Evolutionary conservation across 805 yeast genomes (phyloP).

Genomic region (Kluyveromyces siamensis): DNA sequence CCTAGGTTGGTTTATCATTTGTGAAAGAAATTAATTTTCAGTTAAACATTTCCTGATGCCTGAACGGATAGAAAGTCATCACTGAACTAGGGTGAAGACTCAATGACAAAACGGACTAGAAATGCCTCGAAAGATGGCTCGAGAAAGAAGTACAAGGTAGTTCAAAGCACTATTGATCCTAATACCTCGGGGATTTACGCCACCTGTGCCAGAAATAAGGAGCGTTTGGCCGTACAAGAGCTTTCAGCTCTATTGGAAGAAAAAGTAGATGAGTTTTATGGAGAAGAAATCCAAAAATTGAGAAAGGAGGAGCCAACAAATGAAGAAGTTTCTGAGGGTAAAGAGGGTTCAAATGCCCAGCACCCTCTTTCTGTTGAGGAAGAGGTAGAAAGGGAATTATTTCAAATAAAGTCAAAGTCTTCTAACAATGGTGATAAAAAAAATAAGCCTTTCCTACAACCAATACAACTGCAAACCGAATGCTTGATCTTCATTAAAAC

Average conservation of each 20-base stretch:
- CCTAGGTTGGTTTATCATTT: too few relatives aligned
- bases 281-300: conserved; percentile 26
- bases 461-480: conserved; percentile 64
- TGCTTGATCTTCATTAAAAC: conserved; percentile 81
- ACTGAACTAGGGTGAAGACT: not conserved
- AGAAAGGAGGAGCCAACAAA: conserved; percentile 10
- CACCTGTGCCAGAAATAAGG: conserved; percentile 78
- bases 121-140: not conserved
- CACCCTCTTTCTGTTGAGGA: conserved; percentile 62
- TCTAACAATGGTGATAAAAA: conserved; percentile 29
- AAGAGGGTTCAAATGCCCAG: conserved; percentile 26
- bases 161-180: conserved; percentile 53
- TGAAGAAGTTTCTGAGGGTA: conserved; percentile 11
- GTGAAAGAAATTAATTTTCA: too few relatives aligned
- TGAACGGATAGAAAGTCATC: too few relatives aligned
- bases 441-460: conserved; percentile 41
- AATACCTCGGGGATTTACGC: conserved; percentile 83
- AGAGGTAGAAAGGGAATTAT: conserved; percentile 61
- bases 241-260: conserved; percentile 51
- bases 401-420: conserved; percentile 39
- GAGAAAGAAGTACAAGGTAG: conserved; percentile 7
- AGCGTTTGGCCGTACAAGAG: conserved; percentile 69
- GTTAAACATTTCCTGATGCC: too few relatives aligned
- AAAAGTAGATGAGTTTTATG: conserved; percentile 38
- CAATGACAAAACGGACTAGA: not conserved